Evolutionary conservation across 768 basidiomycete genomes (phyloP).

Genomic region (Piloderma croceum): DNA sequence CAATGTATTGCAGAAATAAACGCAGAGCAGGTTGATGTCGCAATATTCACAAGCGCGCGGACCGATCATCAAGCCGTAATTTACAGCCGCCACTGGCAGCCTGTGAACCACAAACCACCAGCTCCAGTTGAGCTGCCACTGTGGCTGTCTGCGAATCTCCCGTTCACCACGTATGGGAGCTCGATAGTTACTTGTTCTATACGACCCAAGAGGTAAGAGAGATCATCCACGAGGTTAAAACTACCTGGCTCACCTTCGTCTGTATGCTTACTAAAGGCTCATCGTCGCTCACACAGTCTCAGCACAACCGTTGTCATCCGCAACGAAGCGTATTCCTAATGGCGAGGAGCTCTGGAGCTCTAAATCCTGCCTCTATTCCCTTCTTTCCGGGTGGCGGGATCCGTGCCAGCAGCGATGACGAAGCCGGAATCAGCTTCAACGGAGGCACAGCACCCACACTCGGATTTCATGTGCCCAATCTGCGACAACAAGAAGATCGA

Average conservation of each 20-base stretch:
- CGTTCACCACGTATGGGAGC: no score
- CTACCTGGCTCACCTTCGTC: slow-evolving; percentile 11
- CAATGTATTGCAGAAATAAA: no score
- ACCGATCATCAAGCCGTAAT: no score
- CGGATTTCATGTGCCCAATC: slow-evolving; percentile 41
- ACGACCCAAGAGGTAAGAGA: slow-evolving; percentile 17
- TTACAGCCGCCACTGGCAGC: no score
- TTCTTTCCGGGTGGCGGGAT: slow-evolving; percentile 70
- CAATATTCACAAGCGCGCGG: no score
- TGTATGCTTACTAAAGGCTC: slow-evolving; percentile 12
- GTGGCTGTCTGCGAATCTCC: slow-evolving; percentile 28
- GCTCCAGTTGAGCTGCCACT: slow-evolving; percentile 11
- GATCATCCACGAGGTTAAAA: no score
- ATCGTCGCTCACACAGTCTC: no score
- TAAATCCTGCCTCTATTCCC: slow-evolving; percentile 79
- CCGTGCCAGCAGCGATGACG: slow-evolving; percentile 54
- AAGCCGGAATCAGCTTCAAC: no score
- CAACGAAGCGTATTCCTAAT: slow-evolving; percentile 38
- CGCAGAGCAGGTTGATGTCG: no score
- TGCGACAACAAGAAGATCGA: slow-evolving; percentile 38
- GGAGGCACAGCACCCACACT: slow-evolving; percentile 32
- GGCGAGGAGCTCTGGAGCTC: slow-evolving; percentile 62
- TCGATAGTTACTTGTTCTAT: slow-evolving; percentile 29
- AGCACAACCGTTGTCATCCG: slow-evolving; percentile 29
- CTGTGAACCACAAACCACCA: no score